Percentiles rank a stretch among this genome's conserved stretches.
Evolutionary conservation across 2,329 filamentous ascomycete genomes (phyloP).

Genomic region (Thielaviopsis euricoi): DNA sequence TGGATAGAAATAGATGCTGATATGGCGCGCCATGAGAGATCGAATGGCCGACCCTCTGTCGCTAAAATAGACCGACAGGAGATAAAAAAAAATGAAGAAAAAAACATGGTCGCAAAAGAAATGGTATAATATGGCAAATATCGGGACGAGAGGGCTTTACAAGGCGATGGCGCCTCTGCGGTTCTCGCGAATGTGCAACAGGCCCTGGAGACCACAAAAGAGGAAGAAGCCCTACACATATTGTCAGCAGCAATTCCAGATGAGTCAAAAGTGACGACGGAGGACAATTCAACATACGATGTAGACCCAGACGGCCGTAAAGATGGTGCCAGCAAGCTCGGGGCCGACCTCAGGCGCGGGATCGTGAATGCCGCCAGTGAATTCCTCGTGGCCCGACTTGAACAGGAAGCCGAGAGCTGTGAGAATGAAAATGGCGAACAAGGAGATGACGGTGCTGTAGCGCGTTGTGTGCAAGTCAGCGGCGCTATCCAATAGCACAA

Average conservation of each 20-base stretch:
- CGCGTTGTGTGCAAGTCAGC: not conserved
- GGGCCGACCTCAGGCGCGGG: conserved; percentile 54
- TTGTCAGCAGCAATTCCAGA: not conserved
- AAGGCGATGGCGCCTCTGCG: conserved; percentile 71
- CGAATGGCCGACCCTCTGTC: not conserved
- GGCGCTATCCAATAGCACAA: not conserved
- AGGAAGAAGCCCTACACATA: conserved; percentile 59
- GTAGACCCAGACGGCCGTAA: conserved; percentile 78
- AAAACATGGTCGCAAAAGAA: not conserved
- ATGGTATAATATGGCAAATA: not conserved
- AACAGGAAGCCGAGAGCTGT: conserved; percentile 54
- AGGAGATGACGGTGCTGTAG: conserved; percentile 54
- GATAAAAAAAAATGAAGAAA: too few relatives aligned
- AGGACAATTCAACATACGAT: conserved; percentile 45
- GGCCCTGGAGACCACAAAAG: conserved; percentile 81
- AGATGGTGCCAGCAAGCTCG: conserved; percentile 71
- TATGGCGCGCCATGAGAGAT: not conserved
- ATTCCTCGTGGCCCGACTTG: conserved; percentile 62
- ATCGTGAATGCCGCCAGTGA: conserved; percentile 59
- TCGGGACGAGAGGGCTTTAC: conserved; percentile 18
- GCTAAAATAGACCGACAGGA: not conserved
- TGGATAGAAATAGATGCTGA: not conserved
- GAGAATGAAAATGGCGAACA: conserved; percentile 50
- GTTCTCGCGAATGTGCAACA: conserved; percentile 69
- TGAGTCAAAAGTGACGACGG: not conserved